phyloP scores from a whole-genome alignment of 352 stramenopile genomes.

The Phytophthora constricta region DNA sequence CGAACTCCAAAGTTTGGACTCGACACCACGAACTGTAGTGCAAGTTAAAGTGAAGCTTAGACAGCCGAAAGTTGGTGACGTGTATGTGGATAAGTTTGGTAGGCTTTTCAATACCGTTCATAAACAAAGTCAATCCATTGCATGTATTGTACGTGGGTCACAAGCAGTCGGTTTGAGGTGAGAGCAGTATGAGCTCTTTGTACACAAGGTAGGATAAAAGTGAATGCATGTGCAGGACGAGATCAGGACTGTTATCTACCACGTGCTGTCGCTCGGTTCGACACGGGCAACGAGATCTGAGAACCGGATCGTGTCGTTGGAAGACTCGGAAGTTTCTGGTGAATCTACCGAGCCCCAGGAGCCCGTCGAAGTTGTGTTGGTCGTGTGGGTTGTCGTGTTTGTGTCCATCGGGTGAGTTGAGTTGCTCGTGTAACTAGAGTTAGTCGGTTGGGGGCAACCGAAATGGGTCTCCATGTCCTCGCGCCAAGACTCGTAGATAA shows the following conservation, averaged over 20 bases:
- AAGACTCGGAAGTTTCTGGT: conserved; percentile 2
- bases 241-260: background rate
- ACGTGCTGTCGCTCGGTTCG: background rate
- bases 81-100: too few species aligned
- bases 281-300: background rate
- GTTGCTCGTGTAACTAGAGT: conserved; percentile 13
- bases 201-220: background rate
- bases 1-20: too few species aligned
- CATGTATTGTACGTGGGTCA: too few species aligned
- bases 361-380: conserved; percentile 2
- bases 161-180: too few species aligned
- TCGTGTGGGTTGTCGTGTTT: background rate
- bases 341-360: background rate
- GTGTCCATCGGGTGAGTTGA: background rate
- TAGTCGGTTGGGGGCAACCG: conserved; percentile 43
- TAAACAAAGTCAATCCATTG: too few species aligned
- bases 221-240: background rate
- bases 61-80: too few species aligned
- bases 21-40: too few species aligned
- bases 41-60: too few species aligned
- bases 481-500: conserved; percentile 45
- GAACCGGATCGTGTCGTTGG: conserved; percentile 36
- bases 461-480: conserved; percentile 46
- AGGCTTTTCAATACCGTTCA: too few species aligned
- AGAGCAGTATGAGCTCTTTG: too few species aligned